phyloP scores from a whole-genome alignment of 108 stramenopile species.

The Cyclotella distinguenda region DNA sequence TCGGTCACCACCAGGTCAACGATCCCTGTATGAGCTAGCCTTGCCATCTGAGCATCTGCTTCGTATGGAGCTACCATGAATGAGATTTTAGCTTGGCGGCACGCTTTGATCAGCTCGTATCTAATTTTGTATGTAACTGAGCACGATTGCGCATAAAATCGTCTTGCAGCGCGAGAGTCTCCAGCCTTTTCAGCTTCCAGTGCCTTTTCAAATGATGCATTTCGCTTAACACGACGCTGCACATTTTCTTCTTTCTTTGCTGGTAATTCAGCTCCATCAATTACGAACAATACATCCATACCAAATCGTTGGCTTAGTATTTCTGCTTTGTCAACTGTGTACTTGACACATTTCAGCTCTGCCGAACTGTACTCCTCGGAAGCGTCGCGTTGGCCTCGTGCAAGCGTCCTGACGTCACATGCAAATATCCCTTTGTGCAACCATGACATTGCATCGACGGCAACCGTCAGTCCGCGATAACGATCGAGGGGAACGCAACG shows the following conservation, averaged over 20 bases:
- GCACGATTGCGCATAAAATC: slow-evolving; percentile 55
- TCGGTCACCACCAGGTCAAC: slow-evolving; percentile 83
- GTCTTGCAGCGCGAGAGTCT: slow-evolving; percentile 54
- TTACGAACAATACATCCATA: slow-evolving; percentile 69
- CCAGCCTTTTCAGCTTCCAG: slow-evolving; percentile 45
- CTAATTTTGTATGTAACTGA: slow-evolving; percentile 64
- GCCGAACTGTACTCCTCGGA: slow-evolving; percentile 8
- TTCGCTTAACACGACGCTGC: slow-evolving; percentile 50
- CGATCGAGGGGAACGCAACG: slow-evolving; percentile 38
- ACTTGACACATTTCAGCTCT: slow-evolving; percentile 49
- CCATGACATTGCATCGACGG: slow-evolving; percentile 63
- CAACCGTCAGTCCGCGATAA: slow-evolving; percentile 54
- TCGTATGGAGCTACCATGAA: slow-evolving; percentile 86
- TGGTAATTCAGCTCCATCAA: slow-evolving; percentile 76
- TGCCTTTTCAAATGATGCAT: slow-evolving; percentile 46
- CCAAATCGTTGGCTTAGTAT: slow-evolving; percentile 42
- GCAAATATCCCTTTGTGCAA: slow-evolving; percentile 53
- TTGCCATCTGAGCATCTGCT: slow-evolving; percentile 89
- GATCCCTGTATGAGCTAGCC: slow-evolving; percentile 53
- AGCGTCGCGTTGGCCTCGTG: slow-evolving; percentile 30
- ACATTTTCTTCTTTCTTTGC: slow-evolving; percentile 64
- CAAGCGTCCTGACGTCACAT: slow-evolving; percentile 43
- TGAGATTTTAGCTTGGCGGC: slow-evolving; percentile 40
- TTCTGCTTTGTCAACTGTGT: slow-evolving; percentile 54
- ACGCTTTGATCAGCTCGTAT: slow-evolving; percentile 42